Evolutionary conservation across 2,329 filamentous ascomycete species (phyloP).

Genomic region (Hypoxylon sp.): DNA sequence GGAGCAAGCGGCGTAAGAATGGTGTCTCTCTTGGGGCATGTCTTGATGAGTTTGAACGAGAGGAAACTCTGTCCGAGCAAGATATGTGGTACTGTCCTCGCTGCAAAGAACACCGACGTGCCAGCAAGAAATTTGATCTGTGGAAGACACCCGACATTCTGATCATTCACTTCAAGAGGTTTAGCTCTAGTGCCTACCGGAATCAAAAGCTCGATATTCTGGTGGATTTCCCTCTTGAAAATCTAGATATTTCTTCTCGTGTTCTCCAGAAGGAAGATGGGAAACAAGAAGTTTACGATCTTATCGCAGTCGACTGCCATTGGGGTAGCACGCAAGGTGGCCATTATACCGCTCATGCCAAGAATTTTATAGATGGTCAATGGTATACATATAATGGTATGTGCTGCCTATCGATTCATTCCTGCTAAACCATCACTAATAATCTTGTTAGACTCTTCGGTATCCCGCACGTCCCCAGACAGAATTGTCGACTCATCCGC

Average conservation of each 20-base stretch:
- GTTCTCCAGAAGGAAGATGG: constrained; percentile 85
- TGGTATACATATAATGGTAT: constrained; percentile 99
- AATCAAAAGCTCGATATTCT: constrained; percentile 92
- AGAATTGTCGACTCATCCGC: constrained; percentile 81
- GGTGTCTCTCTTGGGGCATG: constrained; percentile 92
- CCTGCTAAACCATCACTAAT: constrained; percentile 52
- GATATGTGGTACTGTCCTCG: constrained; percentile 98
- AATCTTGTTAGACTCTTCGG: constrained; percentile 77
- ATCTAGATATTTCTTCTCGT: constrained; percentile 83
- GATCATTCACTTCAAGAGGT: constrained; percentile 94
- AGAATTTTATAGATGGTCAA: constrained; percentile 88
- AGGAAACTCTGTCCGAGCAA: constrained; percentile 92
- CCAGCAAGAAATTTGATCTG: constrained; percentile 95
- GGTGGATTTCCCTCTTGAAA: constrained; percentile 92
- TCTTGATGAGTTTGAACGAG: constrained; percentile 93
- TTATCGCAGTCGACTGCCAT: constrained; percentile 97
- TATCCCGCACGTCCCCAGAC: constrained; percentile 72
- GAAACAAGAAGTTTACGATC: constrained; percentile 88
- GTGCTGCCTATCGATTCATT: constrained; percentile 51
- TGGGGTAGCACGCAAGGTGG: constrained; percentile 93
- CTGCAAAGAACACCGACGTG: constrained; percentile 93
- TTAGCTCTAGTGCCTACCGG: constrained; percentile 85
- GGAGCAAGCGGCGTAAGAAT: constrained; percentile 75
- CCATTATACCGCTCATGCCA: constrained; percentile 95
- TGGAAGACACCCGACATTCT: constrained; percentile 98